These are phyloP conservation scores for Aspergillus affinis DNA, from an alignment of 495 filamentous ascomycete species.

Conservation along the genomic window DNA sequence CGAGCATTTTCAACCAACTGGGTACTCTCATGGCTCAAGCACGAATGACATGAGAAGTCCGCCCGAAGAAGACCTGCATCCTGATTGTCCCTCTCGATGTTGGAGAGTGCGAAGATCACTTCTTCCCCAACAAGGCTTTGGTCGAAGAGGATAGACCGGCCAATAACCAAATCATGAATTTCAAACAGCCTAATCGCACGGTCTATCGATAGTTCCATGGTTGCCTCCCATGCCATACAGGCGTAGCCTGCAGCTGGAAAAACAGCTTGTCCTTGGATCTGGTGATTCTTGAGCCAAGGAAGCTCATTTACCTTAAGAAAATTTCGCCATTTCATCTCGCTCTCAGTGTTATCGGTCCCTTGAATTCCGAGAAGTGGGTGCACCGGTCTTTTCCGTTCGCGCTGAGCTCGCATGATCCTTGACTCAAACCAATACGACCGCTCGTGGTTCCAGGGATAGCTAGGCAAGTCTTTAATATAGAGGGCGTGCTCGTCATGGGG, in stretches of 20 bases:
- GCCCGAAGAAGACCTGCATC: background rate
- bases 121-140: background rate
- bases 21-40: background rate
- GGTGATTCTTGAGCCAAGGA: conserved; percentile 16
- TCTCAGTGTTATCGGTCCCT: conserved; percentile 1
- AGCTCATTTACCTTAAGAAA: conserved; percentile 14
- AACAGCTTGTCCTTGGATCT: conserved; percentile 17
- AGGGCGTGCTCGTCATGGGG: background rate
- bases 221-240: conserved; percentile 26
- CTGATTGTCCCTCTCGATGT: background rate
- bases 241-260: conserved; percentile 20
- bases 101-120: background rate
- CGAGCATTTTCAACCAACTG: background rate
- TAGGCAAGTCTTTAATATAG: conserved; percentile 3
- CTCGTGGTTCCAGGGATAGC: conserved; percentile 10
- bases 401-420: background rate
- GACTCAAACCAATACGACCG: conserved; percentile 5
- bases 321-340: conserved; percentile 19
- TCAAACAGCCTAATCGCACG: conserved; percentile 5
- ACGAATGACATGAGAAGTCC: background rate
- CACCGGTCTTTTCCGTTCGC: background rate
- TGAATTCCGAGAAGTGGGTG: conserved; percentile 8
- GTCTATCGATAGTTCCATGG: background rate
- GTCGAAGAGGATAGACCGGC: conserved; percentile 1
- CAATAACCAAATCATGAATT: conserved; percentile 7